Base-by-base conservation (phyloP, 768 basidiomycete genomes). In the Albatrellus ellisii region DNA sequence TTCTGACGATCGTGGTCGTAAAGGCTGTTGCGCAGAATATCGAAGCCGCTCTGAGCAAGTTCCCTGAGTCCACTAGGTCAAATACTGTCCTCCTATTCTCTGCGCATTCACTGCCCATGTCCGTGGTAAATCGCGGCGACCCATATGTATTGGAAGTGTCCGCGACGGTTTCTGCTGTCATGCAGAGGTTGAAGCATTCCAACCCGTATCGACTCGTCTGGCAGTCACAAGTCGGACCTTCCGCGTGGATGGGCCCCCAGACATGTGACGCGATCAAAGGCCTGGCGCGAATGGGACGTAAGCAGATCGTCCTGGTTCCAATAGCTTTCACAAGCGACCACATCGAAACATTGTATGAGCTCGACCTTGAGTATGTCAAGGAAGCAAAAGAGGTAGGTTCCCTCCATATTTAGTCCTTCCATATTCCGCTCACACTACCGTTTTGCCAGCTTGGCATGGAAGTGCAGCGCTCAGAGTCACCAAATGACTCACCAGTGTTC, bases 321-420 rank as follows among this genome's bases (percentile, higher is more conserved):
- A 91, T 99, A 47, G 95, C 95, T 20, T 99, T 99, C 65, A 99
- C 95, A 11, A 91, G 84, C 58, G 95, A 99, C 62, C 95, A 99
- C 59, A 98, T 99, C 54, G 95, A 99, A 68, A 99, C 95, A 18
- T 67, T 99, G 38, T 98, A 86, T 54, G 95, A 99, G 64, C 70
- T 98, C 38, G 95, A 99, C 59, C 59, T 92, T 41, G 95, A 99
- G 59, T 95, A 98, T 55, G 72, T 72, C 44, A 79, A 79, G 62
- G 92, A 98, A 62, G 95, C 86, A 7, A 72, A 72, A 58, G 79
- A 94, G 76, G 91, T 91, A 52, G 56, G 75, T 56, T n/a, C 2
- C 25, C 28, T 26, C 44, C 2, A 11, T 24, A 21, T 26, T 26
- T 5, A n/a, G 31, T 29, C n/a, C n/a, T 6, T n/a, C 6, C 7